Percentiles rank a stretch among this genome's conserved stretches.
Conservation (phyloP, 805 yeast genomes). For the Tetrapisispora namnaoensis region DNA sequence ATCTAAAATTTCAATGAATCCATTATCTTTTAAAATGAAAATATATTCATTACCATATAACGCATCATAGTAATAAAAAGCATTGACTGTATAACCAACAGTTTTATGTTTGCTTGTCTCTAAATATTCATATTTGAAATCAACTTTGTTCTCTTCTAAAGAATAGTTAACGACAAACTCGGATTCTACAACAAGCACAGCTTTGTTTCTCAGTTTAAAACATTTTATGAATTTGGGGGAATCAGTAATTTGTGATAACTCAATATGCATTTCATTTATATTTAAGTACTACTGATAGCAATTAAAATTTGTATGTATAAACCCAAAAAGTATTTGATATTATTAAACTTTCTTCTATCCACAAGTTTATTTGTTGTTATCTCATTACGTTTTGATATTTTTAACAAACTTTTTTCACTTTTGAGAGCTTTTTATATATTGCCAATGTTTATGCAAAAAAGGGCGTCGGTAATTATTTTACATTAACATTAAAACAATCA, state of each 20-base stretch:
- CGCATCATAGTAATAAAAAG: conserved; percentile 8
- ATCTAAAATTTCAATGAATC: conserved; percentile 11
- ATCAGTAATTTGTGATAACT: background rate
- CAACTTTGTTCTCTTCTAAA: background rate
- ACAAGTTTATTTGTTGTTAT: no score
- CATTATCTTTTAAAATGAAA: conserved; percentile 14
- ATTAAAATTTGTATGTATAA: no score
- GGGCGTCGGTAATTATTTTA: no score
- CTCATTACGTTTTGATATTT: no score
- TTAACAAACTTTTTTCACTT: no score
- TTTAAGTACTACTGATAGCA: no score
- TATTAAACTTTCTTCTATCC: no score
- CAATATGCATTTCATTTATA: conserved; percentile 1
- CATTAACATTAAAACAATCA: no score
- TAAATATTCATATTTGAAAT: background rate
- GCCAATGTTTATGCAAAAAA: no score
- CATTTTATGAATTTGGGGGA: background rate
- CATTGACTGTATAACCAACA: conserved; percentile 13
- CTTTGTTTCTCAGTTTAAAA: background rate
- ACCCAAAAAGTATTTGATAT: no score
- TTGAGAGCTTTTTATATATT: no score
- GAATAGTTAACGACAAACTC: background rate
- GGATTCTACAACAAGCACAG: background rate
- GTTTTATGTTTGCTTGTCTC: background rate
- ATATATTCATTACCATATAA: conserved; percentile 8